Percentiles rank a stretch among this genome's conserved stretches.
Evolutionary conservation across 2,329 filamentous ascomycete species (phyloP).

Genomic region (Claviceps maximensis): DNA sequence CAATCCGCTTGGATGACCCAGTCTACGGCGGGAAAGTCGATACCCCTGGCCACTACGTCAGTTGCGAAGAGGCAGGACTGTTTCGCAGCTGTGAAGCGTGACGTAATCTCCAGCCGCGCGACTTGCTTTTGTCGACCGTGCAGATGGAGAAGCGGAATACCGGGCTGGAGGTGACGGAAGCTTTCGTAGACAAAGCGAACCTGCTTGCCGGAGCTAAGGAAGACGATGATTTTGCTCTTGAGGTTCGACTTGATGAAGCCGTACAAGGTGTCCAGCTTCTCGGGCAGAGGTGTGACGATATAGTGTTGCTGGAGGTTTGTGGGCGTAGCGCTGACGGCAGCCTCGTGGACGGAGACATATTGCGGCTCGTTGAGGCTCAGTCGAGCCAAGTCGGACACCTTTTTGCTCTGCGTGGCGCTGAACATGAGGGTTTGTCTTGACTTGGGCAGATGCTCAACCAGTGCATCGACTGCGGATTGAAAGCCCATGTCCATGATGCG

Average conservation of each 20-base stretch:
- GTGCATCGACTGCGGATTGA: conserved; percentile 76
- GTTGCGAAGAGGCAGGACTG: conserved; percentile 86
- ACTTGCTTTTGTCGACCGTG: conserved; percentile 90
- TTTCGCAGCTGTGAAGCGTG: conserved; percentile 67
- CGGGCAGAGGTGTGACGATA: conserved; percentile 66
- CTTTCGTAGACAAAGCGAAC: conserved; percentile 92
- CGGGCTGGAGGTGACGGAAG: conserved; percentile 85
- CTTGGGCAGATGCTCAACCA: conserved; percentile 79
- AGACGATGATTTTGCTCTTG: conserved; percentile 90
- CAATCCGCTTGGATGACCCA: conserved; percentile 99
- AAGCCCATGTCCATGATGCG: conserved; percentile 98
- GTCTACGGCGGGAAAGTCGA: conserved; percentile 93
- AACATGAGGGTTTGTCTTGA: conserved; percentile 86
- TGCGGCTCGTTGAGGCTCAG: conserved; percentile 82
- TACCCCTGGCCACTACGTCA: conserved; percentile 82
- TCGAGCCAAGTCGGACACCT: conserved; percentile 80
- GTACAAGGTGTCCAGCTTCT: conserved; percentile 86
- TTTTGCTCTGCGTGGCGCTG: conserved; percentile 90
- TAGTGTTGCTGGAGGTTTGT: conserved; percentile 82
- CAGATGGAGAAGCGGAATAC: conserved; percentile 83
- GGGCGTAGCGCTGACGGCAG: conserved; percentile 67
- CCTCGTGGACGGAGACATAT: conserved; percentile 88
- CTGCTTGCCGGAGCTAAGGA: conserved; percentile 89
- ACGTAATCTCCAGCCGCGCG: conserved; percentile 75
- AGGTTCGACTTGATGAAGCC: conserved; percentile 85